Conservation (phyloP, 257 asterid species). For the Anisodus acutangulus region DNA sequence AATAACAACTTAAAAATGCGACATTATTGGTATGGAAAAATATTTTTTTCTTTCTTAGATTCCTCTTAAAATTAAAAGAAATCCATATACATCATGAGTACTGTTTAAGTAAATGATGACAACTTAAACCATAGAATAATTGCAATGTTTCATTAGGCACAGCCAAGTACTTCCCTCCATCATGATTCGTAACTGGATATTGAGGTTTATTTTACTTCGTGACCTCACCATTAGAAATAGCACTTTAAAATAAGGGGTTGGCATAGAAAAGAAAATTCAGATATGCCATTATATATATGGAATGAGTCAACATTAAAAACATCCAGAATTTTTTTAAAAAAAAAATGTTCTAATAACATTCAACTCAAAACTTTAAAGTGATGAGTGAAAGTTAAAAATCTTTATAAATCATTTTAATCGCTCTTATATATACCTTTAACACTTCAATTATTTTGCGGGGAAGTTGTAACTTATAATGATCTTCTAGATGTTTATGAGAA, state of each 20-base stretch:
- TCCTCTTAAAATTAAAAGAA: conserved; percentile 14
- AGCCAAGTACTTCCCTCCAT: not conserved
- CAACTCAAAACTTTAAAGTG: no score
- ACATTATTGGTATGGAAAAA: not conserved
- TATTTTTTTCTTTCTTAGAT: not conserved
- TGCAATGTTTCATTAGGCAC: not conserved
- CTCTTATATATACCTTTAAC: no score
- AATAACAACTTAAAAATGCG: not conserved
- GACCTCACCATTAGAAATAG: not conserved
- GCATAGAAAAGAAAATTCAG: not conserved
- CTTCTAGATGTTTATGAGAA: no score
- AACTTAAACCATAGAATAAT: not conserved
- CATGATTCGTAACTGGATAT: not conserved
- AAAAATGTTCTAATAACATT: no score
- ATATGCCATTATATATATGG: no score
- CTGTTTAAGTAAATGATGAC: not conserved
- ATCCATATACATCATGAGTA: not conserved
- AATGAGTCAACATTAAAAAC: no score
- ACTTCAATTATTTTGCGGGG: no score
- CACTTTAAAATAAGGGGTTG: not conserved
- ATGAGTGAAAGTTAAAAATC: no score
- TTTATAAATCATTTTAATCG: no score
- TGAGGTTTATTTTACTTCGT: not conserved
- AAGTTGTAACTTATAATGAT: no score
- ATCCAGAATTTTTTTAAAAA: no score